These are phyloP conservation scores for Kappamyces sp. DNA, from an alignment of 192 early-diverging fungal genomes.

Conservation along the genomic window DNA sequence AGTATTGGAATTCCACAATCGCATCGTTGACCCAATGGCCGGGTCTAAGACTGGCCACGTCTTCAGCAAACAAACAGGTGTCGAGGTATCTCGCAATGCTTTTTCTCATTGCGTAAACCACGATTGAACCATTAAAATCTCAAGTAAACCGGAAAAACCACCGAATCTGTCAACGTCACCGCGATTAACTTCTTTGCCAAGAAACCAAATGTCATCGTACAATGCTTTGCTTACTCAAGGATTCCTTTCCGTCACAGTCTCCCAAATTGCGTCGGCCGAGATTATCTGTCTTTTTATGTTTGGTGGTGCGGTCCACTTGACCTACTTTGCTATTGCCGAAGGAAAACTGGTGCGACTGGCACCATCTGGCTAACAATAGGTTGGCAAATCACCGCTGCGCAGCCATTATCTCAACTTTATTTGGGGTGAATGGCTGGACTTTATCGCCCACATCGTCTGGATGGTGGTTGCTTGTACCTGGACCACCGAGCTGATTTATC, in stretches of 20 bases:
- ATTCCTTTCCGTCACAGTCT: neutral
- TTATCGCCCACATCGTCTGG: conserved; percentile 6
- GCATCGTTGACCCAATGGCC: conserved; percentile 44
- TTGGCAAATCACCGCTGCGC: neutral
- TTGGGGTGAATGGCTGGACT: conserved; percentile 8
- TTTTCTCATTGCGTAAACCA: too few species aligned
- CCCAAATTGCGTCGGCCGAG: neutral
- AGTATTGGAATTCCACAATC: conserved; percentile 35
- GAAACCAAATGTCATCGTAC: too few species aligned
- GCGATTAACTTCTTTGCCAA: too few species aligned
- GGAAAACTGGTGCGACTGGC: conserved; percentile 1
- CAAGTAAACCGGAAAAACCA: too few species aligned
- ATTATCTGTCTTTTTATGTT: conserved; percentile 13
- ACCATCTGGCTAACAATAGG: neutral
- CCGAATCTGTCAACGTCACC: too few species aligned
- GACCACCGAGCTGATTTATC: conserved; percentile 8
- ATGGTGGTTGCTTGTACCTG: neutral
- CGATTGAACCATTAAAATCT: too few species aligned
- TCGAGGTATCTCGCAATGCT: conserved; percentile 1
- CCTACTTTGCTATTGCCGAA: conserved; percentile 9
- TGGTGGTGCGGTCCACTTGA: conserved; percentile 8
- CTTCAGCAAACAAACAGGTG: conserved; percentile 15
- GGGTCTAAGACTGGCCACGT: conserved; percentile 21
- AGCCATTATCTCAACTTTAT: conserved; percentile 9
- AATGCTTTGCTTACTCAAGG: conserved; percentile 4